These are phyloP conservation scores for Colletotrichum eleusines DNA, from an alignment of 2,329 filamentous ascomycete genomes.

Conservation along the genomic window DNA sequence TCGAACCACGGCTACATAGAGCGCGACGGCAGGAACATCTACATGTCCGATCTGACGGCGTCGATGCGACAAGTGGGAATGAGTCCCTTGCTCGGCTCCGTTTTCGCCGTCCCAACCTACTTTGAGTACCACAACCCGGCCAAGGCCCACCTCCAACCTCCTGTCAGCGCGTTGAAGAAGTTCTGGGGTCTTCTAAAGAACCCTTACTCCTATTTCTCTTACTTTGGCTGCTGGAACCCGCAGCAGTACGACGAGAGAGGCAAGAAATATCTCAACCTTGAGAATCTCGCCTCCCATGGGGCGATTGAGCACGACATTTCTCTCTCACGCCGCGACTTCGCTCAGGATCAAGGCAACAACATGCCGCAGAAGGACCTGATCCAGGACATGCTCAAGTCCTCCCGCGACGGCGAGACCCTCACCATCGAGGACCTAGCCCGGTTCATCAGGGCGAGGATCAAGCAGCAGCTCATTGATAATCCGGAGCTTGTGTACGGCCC, in stretches of 20 bases:
- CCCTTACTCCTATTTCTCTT: neutral
- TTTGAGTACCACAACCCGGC: neutral
- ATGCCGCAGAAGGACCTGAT: neutral
- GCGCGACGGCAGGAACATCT: slow-evolving; percentile 54
- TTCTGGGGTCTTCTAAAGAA: neutral
- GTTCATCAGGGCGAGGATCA: neutral
- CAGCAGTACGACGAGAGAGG: neutral
- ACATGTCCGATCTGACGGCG: slow-evolving; percentile 17
- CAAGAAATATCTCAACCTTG: slow-evolving; percentile 31
- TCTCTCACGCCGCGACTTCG: slow-evolving; percentile 45
- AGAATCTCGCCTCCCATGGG: slow-evolving; percentile 24
- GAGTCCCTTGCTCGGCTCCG: neutral
- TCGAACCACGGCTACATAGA: slow-evolving; percentile 59
- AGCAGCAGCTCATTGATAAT: neutral
- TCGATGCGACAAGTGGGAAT: slow-evolving; percentile 2
- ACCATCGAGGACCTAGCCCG: neutral
- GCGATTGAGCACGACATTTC: slow-evolving; percentile 50
- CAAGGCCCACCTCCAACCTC: neutral
- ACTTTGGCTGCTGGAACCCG: neutral
- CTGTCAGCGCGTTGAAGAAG: neutral
- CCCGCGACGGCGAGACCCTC: neutral
- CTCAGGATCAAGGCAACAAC: neutral
- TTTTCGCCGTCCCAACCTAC: slow-evolving; percentile 1
- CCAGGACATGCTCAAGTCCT: neutral
- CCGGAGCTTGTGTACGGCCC: neutral